Base-by-base conservation (phyloP, 192 early-diverging fungal genomes). In the Spizellomyces punctatus region DNA sequence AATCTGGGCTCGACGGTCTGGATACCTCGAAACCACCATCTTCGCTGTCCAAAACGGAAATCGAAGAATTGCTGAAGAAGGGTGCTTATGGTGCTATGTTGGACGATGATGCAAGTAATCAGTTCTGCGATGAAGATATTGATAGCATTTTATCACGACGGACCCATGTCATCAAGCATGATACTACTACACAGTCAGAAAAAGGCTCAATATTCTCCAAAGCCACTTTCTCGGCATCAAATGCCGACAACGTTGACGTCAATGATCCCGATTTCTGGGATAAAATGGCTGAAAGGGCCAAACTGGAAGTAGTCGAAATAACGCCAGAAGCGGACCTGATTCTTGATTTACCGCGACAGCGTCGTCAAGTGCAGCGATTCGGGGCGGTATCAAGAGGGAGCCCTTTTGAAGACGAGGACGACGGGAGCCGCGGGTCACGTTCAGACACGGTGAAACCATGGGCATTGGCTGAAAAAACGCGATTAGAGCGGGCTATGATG, bases 211-310 rank as follows among this genome's bases (percentile, higher is more conserved):
- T 94, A 12, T 95, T 95, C 80, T 94, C 92, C 42, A 95, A 95
- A 74, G 93, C 93, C 0, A 91, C 91, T 0, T 95, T 95, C 67
- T 79, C 87, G 5, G 73, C 83, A 43, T 46, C 70, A 0, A 71
- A 76, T 46, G 71, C 62, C n/a, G 81, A 77, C 49, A 83, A 88
- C 60, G 85, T 95, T 2, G 91, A 93, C 59, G 78, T 95, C 9
- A 88, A 95, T 66, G 93, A 95, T 73, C 92, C 93, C 27, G 83
- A 93, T 62, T 95, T 95, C 75, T 95, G 93, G 93, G 92, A 94
- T 67, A 95, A 95, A 73, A 88, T 92, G 78, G 93, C 93, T 3
- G 79, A 89, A 50, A 80, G 87, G 50, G 92, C 92, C 50, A 81
- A 93, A 47, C 80, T 94, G 14, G 83, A 92, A 50, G 78, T 90